These are phyloP conservation scores for Sporopachydermia cereana DNA, from an alignment of 1,139 yeast genomes.

Conservation along the genomic window DNA sequence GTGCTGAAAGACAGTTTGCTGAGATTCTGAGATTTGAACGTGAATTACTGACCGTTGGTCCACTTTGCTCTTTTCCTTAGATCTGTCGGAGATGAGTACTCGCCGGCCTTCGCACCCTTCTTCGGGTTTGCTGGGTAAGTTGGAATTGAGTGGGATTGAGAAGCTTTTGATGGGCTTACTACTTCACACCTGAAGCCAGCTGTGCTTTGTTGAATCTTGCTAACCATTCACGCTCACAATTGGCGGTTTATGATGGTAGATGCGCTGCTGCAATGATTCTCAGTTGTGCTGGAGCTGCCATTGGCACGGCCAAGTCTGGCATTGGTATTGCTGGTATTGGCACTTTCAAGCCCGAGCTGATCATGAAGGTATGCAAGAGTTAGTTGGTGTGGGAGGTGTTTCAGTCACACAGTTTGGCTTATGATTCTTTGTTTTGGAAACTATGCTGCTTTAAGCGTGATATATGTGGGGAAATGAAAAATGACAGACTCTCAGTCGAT, in stretches of 20 bases:
- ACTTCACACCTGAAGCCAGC: not conserved
- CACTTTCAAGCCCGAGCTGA: slow-evolving; percentile 23
- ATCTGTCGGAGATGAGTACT: slow-evolving; percentile 36
- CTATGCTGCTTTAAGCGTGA: not conserved
- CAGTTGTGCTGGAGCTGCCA: slow-evolving; percentile 92
- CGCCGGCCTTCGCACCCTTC: slow-evolving; percentile 88
- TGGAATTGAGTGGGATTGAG: not conserved
- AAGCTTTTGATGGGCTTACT: too few species aligned
- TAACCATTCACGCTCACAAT: not conserved
- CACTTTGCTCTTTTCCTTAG: too few species aligned
- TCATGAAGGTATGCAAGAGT: slow-evolving; percentile 19
- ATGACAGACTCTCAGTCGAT: too few species aligned
- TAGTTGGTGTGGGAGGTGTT: slow-evolving; percentile 13
- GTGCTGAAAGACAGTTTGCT: too few species aligned
- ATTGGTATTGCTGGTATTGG: slow-evolving; percentile 79
- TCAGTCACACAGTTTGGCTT: too few species aligned
- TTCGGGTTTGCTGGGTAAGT: slow-evolving; percentile 80
- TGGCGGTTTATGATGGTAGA: slow-evolving; percentile 16
- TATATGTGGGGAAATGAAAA: not conserved
- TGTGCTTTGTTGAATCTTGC: not conserved
- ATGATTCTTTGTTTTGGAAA: not conserved
- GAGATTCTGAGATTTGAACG: too few species aligned
- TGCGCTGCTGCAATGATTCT: slow-evolving; percentile 87
- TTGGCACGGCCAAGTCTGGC: slow-evolving; percentile 97
- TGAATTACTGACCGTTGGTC: too few species aligned